Percentiles rank a stretch among this genome's conserved stretches.
Evolutionary conservation across 1,284 basidiomycete genomes (phyloP).

Genomic region (Wolfiporia cocos): DNA sequence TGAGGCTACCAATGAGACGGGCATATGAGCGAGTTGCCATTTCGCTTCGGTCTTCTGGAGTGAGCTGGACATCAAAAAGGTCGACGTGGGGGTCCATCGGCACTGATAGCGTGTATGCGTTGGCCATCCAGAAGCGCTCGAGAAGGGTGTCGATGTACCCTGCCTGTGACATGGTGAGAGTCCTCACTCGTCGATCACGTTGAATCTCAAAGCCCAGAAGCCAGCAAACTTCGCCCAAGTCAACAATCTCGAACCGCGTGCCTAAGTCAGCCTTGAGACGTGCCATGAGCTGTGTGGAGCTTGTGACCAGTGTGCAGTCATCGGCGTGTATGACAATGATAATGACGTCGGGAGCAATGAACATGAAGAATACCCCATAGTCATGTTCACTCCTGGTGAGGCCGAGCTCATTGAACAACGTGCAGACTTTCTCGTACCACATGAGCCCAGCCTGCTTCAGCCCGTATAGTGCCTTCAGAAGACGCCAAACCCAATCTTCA

Average conservation of each 20-base stretch:
- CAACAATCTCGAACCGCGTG: neutral
- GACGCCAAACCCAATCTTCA: slow-evolving; percentile 11
- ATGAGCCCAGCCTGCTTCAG: slow-evolving; percentile 18
- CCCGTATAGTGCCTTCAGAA: slow-evolving; percentile 18
- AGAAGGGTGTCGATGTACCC: neutral
- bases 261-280: slow-evolving; percentile 23
- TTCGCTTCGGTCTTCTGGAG: neutral
- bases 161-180: slow-evolving; percentile 7
- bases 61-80: neutral
- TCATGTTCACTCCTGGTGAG: slow-evolving; percentile 9
- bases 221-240: slow-evolving; percentile 9
- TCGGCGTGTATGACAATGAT: slow-evolving; percentile 9
- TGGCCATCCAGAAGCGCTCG: neutral
- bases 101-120: neutral
- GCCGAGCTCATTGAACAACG: slow-evolving; percentile 7
- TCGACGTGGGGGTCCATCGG: neutral
- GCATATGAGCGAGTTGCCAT: neutral
- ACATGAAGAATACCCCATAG: slow-evolving; percentile 10
- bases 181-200: slow-evolving; percentile 4
- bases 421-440: slow-evolving; percentile 8
- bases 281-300: slow-evolving; percentile 11
- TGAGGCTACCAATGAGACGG: neutral
- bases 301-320: slow-evolving; percentile 19
- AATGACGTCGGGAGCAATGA: neutral
- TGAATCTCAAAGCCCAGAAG: slow-evolving; percentile 13